Conservation (phyloP, 2,329 filamentous ascomycete species). For the Plenodomus biglobosus region DNA sequence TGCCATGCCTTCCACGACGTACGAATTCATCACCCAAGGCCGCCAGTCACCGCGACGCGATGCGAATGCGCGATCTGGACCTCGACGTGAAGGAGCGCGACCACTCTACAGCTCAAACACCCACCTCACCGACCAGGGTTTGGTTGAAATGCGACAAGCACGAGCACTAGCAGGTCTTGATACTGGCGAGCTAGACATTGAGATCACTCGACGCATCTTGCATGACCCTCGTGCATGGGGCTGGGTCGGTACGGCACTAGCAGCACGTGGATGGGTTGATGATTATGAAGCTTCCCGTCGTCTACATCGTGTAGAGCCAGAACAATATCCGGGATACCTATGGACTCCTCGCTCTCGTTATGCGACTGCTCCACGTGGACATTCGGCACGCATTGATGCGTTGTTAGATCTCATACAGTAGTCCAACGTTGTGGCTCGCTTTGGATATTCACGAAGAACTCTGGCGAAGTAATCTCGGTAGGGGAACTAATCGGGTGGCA, state of each 20-base stretch:
- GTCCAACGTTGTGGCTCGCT: too few relatives aligned
- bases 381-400: too few relatives aligned
- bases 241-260: conserved; percentile 3
- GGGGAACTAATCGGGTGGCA: too few relatives aligned
- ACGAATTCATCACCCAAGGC: background rate
- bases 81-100: background rate
- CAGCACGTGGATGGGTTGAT: background rate
- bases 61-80: background rate
- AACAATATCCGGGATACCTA: background rate
- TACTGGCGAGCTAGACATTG: conserved; percentile 4
- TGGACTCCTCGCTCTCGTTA: background rate
- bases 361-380: too few relatives aligned
- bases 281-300: background rate
- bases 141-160: conserved; percentile 13
- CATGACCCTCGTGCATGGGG: conserved; percentile 9
- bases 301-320: background rate
- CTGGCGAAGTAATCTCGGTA: too few relatives aligned
- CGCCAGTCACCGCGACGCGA: background rate
- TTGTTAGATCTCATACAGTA: too few relatives aligned
- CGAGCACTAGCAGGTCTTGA: conserved; percentile 7
- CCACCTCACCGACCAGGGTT: background rate
- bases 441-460: too few relatives aligned
- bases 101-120: background rate
- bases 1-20: background rate
- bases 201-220: conserved; percentile 10